Base-by-base conservation (phyloP, 495 filamentous ascomycete genomes). In the Talaromyces ruber region DNA sequence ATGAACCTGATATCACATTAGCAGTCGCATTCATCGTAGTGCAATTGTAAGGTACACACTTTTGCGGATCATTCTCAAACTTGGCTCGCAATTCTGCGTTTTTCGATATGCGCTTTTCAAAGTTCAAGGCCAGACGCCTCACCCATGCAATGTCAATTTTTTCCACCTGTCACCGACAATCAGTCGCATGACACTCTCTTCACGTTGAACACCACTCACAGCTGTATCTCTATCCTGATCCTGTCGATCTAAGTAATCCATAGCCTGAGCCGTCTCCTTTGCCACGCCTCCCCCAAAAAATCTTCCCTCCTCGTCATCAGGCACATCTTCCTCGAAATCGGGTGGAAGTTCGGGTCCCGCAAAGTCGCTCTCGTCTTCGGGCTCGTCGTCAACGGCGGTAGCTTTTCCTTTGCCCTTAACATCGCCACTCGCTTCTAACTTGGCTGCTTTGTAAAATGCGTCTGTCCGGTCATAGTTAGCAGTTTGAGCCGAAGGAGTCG, bases 261-360 rank as follows among this genome's bases (percentile, higher is more conserved):
- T 83, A n/a, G 92, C 91, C 62, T 93, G 85, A 3, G 84, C 86
- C 61, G 94, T 91, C 61, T 88, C 82, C 30, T 84, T 82, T 28
- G 88, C 90, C 65, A 98, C 87, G 50, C 94, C 94, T 60, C 91
- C 90, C 50, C 93, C 94, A 67, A 96, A 98, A 79, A 99, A 99
- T 55, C 94, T 85, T 0, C 93, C 93, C 62, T 93, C 94, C 59
- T 95, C 90, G 68, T 97, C 93, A 67, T 95, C 92, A 30, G 83
- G 82, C 16, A 73, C 67, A 61, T 81, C 80, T 32, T 81, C 77
- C 16, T 86, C 85, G 52, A 77, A 75, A 66, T 88, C 84, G 1
- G 86, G 86, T 1, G 91, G 91, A 14, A 88, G 68, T 32, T 86
- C 79, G 4, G 89, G 88, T 4, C 88, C 90, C 21, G 85, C 86